A percentile compares a stretch with the other conserved stretches of the same genome.
Conservation (phyloP, 2,329 filamentous ascomycete species). For the Phialophora macrospora region DNA sequence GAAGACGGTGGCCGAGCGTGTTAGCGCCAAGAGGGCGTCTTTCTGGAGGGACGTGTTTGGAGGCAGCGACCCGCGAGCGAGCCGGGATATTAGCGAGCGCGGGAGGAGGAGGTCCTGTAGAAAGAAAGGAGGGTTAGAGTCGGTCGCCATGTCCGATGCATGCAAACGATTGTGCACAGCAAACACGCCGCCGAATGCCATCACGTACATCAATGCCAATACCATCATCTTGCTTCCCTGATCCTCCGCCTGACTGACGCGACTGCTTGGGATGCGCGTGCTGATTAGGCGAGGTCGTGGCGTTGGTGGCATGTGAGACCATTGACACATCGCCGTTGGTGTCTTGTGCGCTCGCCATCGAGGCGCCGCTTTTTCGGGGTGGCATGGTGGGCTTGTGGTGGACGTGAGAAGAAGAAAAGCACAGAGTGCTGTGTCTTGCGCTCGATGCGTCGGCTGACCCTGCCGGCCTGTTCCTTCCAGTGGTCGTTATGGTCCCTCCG, state of each 20-base stretch:
- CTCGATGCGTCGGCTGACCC: not conserved
- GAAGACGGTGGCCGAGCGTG: constrained; percentile 70
- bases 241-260: constrained; percentile 25
- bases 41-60: constrained; percentile 69
- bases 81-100: constrained; percentile 64
- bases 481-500: not conserved
- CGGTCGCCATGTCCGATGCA: not conserved
- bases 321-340: constrained; percentile 36
- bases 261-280: constrained; percentile 39
- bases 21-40: constrained; percentile 67
- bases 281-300: constrained; percentile 16
- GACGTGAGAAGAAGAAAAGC: not conserved
- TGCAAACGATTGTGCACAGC: not conserved
- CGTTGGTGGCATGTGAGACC: constrained; percentile 34
- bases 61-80: constrained; percentile 67
- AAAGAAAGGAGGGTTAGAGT: not conserved
- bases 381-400: constrained; percentile 28
- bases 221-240: constrained; percentile 31
- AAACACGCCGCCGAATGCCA: not conserved
- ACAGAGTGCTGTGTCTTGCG: not conserved
- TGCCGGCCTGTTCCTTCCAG: not conserved
- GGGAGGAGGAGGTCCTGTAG: constrained; percentile 65
- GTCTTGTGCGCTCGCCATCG: constrained; percentile 40
- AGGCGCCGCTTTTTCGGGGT: constrained; percentile 36
- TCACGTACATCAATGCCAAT: constrained; percentile 37